Base-by-base conservation (phyloP, 805 yeast species). In the Teunomyces panamensis region DNA sequence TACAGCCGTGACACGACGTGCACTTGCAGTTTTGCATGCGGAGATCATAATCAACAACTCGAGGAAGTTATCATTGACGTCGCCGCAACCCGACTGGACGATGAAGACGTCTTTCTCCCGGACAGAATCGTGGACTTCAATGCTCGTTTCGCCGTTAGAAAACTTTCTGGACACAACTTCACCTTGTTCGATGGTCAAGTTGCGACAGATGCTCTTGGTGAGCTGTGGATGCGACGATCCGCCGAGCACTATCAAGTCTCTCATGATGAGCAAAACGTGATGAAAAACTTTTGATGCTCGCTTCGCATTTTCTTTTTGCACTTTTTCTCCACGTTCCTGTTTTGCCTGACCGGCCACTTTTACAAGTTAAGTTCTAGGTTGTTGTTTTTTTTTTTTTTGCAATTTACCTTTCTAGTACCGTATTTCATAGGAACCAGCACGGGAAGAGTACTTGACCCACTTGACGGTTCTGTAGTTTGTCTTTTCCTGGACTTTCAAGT, bases 101-200 rank as follows among this genome's bases (percentile, higher is more conserved):
- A 90, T 90, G 60, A 86, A 94, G 5, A 94, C 98, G 64, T 94
- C 97, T 67, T 94, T 94, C 55, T 91, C 98, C 61, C 99, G 79
- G 20, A 94, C 98, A 9, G 96, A 87, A 59, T 90, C 96, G 46
- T 78, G 77, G 47, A 94, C 81, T 48, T 85, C 86, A 49, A 94
- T 89, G 27, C 92, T 84, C 3, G 96, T 91, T 63, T 94, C 99
- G 46, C 99, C 99, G 63, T 94, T 94, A 51, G 92, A 85, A 50
- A 73, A 73, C 62, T 84, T 84, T 50, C 80, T 80, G 49, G 84
- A 73, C 41, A 74, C 73, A 13, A 86, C 87, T 26, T 77, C 73
- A 5, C 95, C 91, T 49, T 81, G 79, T 20, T 83, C 83, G 11
- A 90, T 72, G n/a, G 89, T 84, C 41, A 94, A 71, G 58, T 84